These are phyloP conservation scores for Gnomoniopsis smithogilvyi DNA, from an alignment of 2,329 filamentous ascomycete genomes.

Conservation along the genomic window DNA sequence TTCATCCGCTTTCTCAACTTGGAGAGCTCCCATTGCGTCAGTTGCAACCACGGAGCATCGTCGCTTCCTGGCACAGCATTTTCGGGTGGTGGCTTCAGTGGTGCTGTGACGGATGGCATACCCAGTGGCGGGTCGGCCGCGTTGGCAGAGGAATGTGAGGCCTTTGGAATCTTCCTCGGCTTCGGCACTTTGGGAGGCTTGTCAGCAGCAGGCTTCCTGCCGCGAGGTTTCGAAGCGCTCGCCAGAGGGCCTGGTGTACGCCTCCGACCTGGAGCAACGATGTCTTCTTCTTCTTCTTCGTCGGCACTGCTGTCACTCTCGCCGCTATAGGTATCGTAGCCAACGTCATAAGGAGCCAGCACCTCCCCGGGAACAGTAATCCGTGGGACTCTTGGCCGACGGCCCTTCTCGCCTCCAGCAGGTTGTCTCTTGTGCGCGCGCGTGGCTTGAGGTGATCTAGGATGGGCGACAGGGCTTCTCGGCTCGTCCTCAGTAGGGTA, in stretches of 20 bases:
- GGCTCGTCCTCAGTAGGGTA: constrained; percentile 51
- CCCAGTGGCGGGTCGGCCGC: background rate
- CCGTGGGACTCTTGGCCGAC: constrained; percentile 46
- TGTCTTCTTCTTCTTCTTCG: constrained; percentile 43
- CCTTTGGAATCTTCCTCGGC: constrained; percentile 29
- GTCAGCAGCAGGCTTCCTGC: constrained; percentile 36
- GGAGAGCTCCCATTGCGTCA: constrained; percentile 63
- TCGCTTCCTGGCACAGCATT: constrained; percentile 56
- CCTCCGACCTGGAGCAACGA: constrained; percentile 35
- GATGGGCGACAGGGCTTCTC: constrained; percentile 45
- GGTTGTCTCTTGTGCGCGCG: constrained; percentile 43
- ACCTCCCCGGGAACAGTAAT: constrained; percentile 67
- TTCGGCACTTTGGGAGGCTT: constrained; percentile 39
- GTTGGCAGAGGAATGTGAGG: constrained; percentile 19
- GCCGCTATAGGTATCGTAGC: constrained; percentile 56
- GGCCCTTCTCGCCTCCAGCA: constrained; percentile 41
- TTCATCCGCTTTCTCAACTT: constrained; percentile 82
- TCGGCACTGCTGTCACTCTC: constrained; percentile 52
- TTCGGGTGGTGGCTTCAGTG: constrained; percentile 56
- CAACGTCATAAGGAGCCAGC: constrained; percentile 61
- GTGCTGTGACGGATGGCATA: constrained; percentile 22
- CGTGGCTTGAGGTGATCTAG: constrained; percentile 52
- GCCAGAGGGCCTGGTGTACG: constrained; percentile 31
- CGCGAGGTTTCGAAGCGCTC: constrained; percentile 35
- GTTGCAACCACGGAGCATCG: constrained; percentile 63